These are phyloP conservation scores for Erysiphe pisi DNA, from an alignment of 2,329 filamentous ascomycete genomes.

Conservation along the genomic window DNA sequence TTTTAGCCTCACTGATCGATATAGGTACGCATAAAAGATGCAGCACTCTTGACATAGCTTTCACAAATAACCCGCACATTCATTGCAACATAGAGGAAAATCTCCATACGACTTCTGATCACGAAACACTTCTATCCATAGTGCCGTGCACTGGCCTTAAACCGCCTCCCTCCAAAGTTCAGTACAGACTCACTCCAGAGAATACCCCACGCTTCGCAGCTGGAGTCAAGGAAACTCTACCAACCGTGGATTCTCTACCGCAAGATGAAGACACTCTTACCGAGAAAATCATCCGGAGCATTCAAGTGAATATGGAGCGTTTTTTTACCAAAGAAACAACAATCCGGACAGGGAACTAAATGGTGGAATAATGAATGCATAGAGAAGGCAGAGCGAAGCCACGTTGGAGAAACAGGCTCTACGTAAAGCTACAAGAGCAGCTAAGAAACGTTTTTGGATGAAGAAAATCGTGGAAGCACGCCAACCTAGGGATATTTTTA, in stretches of 20 bases:
- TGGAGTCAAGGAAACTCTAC: no score
- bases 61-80: neutral
- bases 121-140: neutral
- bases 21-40: neutral
- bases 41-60: neutral
- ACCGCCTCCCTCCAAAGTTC: neutral
- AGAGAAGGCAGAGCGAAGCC: neutral
- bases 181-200: no score
- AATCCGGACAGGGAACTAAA: neutral
- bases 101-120: neutral
- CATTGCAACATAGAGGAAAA: neutral
- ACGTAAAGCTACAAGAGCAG: neutral
- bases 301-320: neutral
- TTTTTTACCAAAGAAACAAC: neutral
- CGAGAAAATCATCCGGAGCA: no score
- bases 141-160: neutral
- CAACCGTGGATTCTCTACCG: no score
- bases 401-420: neutral
- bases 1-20: neutral
- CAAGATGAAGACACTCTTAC: no score
- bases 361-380: neutral
- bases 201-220: no score
- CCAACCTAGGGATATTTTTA: neutral
- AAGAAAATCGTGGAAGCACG: neutral
- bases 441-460: neutral